Conservation (phyloP, 768 basidiomycete species). For the Austroboletus festivus region DNA sequence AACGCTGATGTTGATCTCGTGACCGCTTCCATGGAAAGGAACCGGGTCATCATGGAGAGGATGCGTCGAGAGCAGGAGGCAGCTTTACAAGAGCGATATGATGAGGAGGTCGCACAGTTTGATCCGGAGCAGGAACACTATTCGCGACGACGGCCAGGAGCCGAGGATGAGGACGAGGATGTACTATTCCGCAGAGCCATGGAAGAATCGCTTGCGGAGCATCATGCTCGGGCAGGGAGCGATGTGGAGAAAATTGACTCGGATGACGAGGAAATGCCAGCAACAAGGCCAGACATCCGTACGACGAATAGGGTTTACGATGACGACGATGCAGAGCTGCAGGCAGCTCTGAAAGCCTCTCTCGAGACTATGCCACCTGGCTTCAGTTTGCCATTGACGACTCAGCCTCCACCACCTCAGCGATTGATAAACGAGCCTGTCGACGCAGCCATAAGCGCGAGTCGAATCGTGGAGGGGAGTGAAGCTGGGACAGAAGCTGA, state of each 20-base stretch:
- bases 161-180: slow-evolving; percentile 46
- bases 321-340: slow-evolving; percentile 84
- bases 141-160: slow-evolving; percentile 5
- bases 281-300: slow-evolving; percentile 1
- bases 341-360: slow-evolving; percentile 84
- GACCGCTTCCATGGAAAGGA: slow-evolving; percentile 65
- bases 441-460: slow-evolving; percentile 11
- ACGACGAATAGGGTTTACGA: slow-evolving; percentile 56
- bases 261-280: slow-evolving; percentile 22
- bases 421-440: slow-evolving; percentile 13
- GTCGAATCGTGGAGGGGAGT: slow-evolving; percentile 7
- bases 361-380: slow-evolving; percentile 61
- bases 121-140: slow-evolving; percentile 10
- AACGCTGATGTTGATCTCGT: slow-evolving; percentile 49
- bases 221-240: slow-evolving; percentile 16
- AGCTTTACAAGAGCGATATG: slow-evolving; percentile 60
- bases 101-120: slow-evolving; percentile 35
- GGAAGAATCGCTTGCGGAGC: slow-evolving; percentile 25
- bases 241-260: slow-evolving; percentile 18
- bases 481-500: no score
- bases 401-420: slow-evolving; percentile 12
- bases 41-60: slow-evolving; percentile 54
- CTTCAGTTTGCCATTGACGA: slow-evolving; percentile 37
- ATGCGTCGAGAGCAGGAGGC: slow-evolving; percentile 66
- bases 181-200: slow-evolving; percentile 49